Evolutionary conservation across 805 yeast genomes (phyloP), one percentile per base, ranked within the genome.

Genomic region (Zygoascus bituminiphila): DNA sequence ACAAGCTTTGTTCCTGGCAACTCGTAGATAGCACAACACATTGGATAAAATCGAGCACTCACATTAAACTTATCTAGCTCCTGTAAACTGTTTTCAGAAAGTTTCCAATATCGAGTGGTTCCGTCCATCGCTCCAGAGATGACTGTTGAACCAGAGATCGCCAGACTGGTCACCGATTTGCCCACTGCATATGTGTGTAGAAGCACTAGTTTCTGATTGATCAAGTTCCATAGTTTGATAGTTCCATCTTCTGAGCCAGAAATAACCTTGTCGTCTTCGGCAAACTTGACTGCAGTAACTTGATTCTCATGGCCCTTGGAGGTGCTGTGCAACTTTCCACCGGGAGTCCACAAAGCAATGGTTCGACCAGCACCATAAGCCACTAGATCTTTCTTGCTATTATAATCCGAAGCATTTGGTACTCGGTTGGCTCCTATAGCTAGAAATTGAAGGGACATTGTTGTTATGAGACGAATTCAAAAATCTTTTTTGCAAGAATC

Each of bases 101-200:
- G 53, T 9, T 51, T 56, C 86, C 88, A 83, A 3, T 82, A 44
- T 4, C 69, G 65, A 2, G 84, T 61, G 0, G 63, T 51, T 0
- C 94, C 94, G 53, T 73, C 75, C 1, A 89, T 77, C 52, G 79
- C 75, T 10, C 91, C 93, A 22, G 82, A 72, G 1, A 70, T 73
- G 45, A 86, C 64, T 5, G 80, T 40, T 0, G 63, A 45, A 57
- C 55, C 51, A 9, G 57, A 48, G 1, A 74, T 77, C 1, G 79
- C 71, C 38, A 85, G 56, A 36, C 80, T 63, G 7, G 81, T 77
- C 10, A 85, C 71, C 12, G 87, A 76, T 42, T 72, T 71, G 0
- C 57, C 45, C 57, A 78, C 82, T 33, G 67, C 67, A 4, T 62
- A 61, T 49, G 21, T 7, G 5, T 41, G 15, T n/a, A 44, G 10